Base-by-base conservation (phyloP, 2,329 filamentous ascomycete genomes). In the Zasmidium cellare region DNA sequence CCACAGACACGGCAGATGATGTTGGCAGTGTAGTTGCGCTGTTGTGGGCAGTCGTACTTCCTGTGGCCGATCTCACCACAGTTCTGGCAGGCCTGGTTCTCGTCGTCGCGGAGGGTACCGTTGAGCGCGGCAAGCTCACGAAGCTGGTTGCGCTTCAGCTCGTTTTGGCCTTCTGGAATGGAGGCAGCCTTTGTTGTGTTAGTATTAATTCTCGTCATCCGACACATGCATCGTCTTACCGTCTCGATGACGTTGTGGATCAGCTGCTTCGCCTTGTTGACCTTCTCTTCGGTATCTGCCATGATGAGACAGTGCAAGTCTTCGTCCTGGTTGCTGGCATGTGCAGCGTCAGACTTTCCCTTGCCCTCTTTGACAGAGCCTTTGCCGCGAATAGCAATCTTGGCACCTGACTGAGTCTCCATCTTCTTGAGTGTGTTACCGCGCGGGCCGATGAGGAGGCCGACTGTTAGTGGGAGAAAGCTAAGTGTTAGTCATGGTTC, bases 301-400 rank as follows among this genome's bases (percentile, higher is more conserved):
- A 99, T 99, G 80, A 99, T 97, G 74, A 99, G 82, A 78, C 94
- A 99, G 79, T 99, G 94, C 57, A 99, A 84, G 76, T 99, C 94
- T 80, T 99, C 94, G 82, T 99, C 94, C 84, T 99, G 94, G 83
- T 99, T 99, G 84, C 94, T 97, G 76, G 93, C 92, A 79, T 99
- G 94, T 80, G 94, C 94, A 71, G 94, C 94, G 77, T 99, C 94
- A 80, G 94, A 97, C 68, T 94, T 92, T 68, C 94, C 94, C 77
- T 99, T 99, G 82, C 94, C 94, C 85, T 99, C 94, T 79, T 99
- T 99, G 75, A 99, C 94, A 71, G 94, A 99, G 75, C 94, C 94
- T 80, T 99, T 99, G 82, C 94, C 94, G 79, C 94, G 93, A 74
- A 99, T 99, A 68, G 94, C 94, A 81, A 99, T 99, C 79, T 99